Conservation (phyloP, 306 rosid species). For the Casuarina glauca region DNA sequence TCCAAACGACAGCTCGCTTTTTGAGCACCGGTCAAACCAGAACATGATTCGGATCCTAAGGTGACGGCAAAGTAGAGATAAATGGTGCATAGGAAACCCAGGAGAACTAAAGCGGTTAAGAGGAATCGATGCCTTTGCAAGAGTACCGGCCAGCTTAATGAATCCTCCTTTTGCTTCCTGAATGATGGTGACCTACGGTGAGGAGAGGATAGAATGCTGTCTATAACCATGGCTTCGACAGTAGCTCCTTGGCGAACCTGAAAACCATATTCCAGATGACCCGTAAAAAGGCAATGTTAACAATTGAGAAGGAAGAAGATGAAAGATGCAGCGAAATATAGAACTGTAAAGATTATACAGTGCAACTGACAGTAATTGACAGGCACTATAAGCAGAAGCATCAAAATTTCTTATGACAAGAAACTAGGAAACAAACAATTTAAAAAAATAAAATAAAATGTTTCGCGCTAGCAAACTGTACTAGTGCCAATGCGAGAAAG, state of each 20-base stretch:
- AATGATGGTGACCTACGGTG: constrained; percentile 61
- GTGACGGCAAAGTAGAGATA: constrained; percentile 92
- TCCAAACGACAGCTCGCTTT: constrained; percentile 69
- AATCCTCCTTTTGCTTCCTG: constrained; percentile 66
- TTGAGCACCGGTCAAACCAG: constrained; percentile 60
- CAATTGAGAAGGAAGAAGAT: background rate
- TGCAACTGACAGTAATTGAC: background rate
- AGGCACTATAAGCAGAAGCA: background rate
- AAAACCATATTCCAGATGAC: constrained; percentile 18
- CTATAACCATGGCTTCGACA: constrained; percentile 68
- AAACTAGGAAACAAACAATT: background rate
- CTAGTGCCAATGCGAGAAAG: background rate
- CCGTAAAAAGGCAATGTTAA: background rate
- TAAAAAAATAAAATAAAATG: background rate
- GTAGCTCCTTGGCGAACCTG: constrained; percentile 44
- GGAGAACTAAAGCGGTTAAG: constrained; percentile 63
- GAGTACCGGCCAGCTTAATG: constrained; percentile 78
- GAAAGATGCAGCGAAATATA: background rate
- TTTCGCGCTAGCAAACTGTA: background rate
- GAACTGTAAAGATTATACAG: background rate
- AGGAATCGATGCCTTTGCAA: constrained; percentile 81
- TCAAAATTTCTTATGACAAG: background rate
- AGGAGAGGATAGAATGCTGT: constrained; percentile 74
- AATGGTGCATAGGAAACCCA: constrained; percentile 68
- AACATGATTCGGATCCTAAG: constrained; percentile 56